Evolutionary conservation across 108 stramenopile species (phyloP), one percentile per base, ranked within the genome.

Genomic region (Fragilaria radians): DNA sequence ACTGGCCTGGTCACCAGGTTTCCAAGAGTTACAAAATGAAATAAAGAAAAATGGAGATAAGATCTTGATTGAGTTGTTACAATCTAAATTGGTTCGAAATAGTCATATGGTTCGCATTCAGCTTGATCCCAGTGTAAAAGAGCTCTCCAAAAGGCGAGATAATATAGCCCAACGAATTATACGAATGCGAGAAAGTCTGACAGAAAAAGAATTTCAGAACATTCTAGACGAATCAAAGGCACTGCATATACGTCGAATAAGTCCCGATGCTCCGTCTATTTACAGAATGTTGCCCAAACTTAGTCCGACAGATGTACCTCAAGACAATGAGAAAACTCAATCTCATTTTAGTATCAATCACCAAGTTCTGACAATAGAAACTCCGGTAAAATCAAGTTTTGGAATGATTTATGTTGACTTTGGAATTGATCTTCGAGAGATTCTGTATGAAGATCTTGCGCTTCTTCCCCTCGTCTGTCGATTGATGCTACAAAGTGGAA

Each of bases 391-490:
- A 2, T 59, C 80, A 48, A 89, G 78, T 51, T 76, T 74, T 50
- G 91, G 91, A 27, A 91, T 96, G 60, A 66, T 85, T 5, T 95
- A 95, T 64, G 71, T 91, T 28, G 87, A 93, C 66, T 73, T 91
- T 47, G 85, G 84, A 1, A 52, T 96, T 17, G 94, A 95, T 67
- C 61, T 91, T 29, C 84, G 84, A 42, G 75, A 64, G 59, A 30
- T 96, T 54, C 76, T 72, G 19, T 81, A 86, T 54, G 80, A 88
- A 26, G 89, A 94, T 56, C 25, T 87, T 27, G 64, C 72, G 3
- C 74, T 94, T 19, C 48, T 97, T 5, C 86, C 89, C 11, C 61
- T 95, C 5, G 74, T 95, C 46, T 68, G 77, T 22, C 46, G 73
- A 26, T 51, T 95, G 48, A 53, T 93, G 3, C 62, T 78, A 52